phyloP scores from a whole-genome alignment of 2,329 filamentous ascomycete genomes.

The Fusarium tanahbumbuense region DNA sequence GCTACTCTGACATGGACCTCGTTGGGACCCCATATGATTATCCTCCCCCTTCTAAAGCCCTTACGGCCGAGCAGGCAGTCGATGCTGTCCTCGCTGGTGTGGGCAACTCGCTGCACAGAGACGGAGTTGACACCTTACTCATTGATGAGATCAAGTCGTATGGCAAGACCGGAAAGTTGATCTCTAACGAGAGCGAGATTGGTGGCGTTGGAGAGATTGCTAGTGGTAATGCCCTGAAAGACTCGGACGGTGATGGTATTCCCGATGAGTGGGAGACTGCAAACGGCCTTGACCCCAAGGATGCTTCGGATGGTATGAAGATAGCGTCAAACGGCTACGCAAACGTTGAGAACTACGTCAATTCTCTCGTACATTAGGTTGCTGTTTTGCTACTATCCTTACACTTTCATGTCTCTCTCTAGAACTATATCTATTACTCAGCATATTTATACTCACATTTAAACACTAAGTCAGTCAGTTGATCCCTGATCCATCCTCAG shows the following conservation, averaged over 20 bases:
- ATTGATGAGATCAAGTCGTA: slow-evolving; percentile 58
- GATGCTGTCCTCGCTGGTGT: slow-evolving; percentile 54
- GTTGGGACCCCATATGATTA: slow-evolving; percentile 55
- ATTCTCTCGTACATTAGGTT: neutral
- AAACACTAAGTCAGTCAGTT: neutral
- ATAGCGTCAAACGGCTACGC: slow-evolving; percentile 57
- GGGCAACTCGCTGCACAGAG: slow-evolving; percentile 58
- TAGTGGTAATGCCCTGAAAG: slow-evolving; percentile 53
- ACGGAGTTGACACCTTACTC: slow-evolving; percentile 57
- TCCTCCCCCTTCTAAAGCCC: slow-evolving; percentile 53
- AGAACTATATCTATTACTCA: neutral
- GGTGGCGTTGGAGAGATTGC: slow-evolving; percentile 55
- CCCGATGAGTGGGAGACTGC: slow-evolving; percentile 60
- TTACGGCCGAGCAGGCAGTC: slow-evolving; percentile 56
- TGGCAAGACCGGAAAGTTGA: slow-evolving; percentile 57
- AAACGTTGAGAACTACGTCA: slow-evolving; percentile 62
- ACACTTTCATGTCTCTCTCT: neutral
- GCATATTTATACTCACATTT: no score
- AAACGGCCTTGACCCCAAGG: slow-evolving; percentile 55
- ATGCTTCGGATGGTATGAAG: slow-evolving; percentile 55
- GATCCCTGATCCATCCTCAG: neutral
- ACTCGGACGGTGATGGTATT: slow-evolving; percentile 63
- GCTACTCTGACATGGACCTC: slow-evolving; percentile 61
- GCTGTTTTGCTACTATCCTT: neutral
- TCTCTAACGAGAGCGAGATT: slow-evolving; percentile 60